Evolutionary conservation across 192 early-diverging fungal species (phyloP), one percentile per base, ranked within the genome.

Genomic region (Coemansia sp.): DNA sequence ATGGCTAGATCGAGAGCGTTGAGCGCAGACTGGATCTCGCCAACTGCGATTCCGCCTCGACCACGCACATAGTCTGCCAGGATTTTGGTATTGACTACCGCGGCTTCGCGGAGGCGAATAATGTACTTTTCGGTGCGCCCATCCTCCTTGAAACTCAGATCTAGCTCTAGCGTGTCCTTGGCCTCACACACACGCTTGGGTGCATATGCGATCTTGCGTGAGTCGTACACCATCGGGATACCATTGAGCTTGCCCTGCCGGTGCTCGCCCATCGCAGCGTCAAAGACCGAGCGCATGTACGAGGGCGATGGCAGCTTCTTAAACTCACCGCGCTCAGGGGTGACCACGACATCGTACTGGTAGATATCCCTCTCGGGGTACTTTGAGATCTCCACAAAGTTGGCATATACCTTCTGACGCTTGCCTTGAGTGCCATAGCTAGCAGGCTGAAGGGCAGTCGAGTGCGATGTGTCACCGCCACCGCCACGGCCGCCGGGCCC

Each of bases 271-370:
- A 79, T 76, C 3, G 70, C 77, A 22, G 78, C 69, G 73, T 92
- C 90, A 41, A 95, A 90, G 6, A 89, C 86, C 1, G 91, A 89
- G 6, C 94, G 94, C 18, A 93, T 92, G 59, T 93, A 65, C 46
- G 49, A 55, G 5, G 79, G 60, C 31, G 70, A 59, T 22, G 76
- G 81, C 42, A 76, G 77, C 64, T 67, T 79, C 13, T 69, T 70
- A 51, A 78, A 76, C 15, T 49, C 44, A 20, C 71, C 71, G 7
- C 42, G 33, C 59, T 69, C 89, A 5, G 94, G 93, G 2, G 76
- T 78, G 24, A 98, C 91, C 2, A 86, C 86, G 12, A 98, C 85
- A 77, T 95, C 93, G 82, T 97, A 98, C 67, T 97, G 97, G 76
- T 92, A 87, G n/a, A 97, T 86, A 15, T 89, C 88, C 0, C 75